A percentile compares a stretch with the other conserved stretches of the same genome.
Conservation (phyloP, 495 filamentous ascomycete species). For the Beverwykella pulmonaria region DNA sequence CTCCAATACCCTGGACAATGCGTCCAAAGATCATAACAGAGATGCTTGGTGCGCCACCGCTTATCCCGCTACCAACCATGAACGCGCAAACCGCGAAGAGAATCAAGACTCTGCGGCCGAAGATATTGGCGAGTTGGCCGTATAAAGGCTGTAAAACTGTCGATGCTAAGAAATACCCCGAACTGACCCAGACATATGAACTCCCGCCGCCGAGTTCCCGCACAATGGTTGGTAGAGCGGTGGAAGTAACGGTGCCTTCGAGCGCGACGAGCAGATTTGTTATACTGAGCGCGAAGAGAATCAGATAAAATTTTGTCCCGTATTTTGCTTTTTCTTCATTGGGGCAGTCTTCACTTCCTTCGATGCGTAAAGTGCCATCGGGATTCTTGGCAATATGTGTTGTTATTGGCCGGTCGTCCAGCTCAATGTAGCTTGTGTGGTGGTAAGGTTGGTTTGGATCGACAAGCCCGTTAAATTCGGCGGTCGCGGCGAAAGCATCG, state of each 20-base stretch:
- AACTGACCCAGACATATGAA: conserved; percentile 39
- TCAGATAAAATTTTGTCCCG: too few relatives aligned
- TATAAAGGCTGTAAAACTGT: conserved; percentile 32
- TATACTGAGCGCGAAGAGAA: too few relatives aligned
- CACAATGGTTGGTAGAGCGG: conserved; percentile 25
- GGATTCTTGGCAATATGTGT: too few relatives aligned
- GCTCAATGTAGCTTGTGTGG: too few relatives aligned
- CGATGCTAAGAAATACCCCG: conserved; percentile 29
- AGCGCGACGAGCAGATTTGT: conserved; percentile 28
- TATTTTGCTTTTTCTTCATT: too few relatives aligned
- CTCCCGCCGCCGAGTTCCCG: conserved; percentile 17
- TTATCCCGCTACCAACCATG: conserved; percentile 19
- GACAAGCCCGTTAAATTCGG: too few relatives aligned
- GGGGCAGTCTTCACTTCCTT: too few relatives aligned
- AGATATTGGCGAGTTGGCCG: conserved; percentile 28
- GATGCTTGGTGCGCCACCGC: conserved; percentile 10
- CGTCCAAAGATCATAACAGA: conserved; percentile 21
- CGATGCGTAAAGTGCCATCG: too few relatives aligned
- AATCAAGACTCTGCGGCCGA: conserved; percentile 24
- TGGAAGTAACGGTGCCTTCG: conserved; percentile 28
- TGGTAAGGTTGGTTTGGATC: too few relatives aligned
- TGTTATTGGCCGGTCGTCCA: too few relatives aligned
- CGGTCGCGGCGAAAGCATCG: too few relatives aligned
- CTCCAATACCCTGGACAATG: conserved; percentile 22
- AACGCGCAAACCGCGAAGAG: conserved; percentile 19